Evolutionary conservation across 2,329 filamentous ascomycete species (phyloP), one percentile per base, ranked within the genome.

Genomic region (Hypoxylon sp.): DNA sequence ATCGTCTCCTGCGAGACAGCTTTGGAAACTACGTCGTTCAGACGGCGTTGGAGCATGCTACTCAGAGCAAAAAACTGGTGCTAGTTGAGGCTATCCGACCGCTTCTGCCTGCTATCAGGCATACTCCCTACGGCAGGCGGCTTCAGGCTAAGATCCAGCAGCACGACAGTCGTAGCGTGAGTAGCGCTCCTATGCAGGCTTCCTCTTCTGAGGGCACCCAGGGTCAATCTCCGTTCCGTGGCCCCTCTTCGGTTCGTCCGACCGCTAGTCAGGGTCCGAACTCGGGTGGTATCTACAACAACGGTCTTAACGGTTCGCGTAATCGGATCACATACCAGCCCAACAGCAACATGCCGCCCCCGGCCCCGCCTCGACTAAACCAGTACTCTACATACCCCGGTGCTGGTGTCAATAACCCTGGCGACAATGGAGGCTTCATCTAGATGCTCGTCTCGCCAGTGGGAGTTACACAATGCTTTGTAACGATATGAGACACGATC

Each of bases 1-100:
- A 97, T 69, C 88, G 88, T 64, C 87, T 97, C 66, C 84, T 99
- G 57, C 90, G 92, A 37, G 95, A 99, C 75, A 92, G 89, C 0
- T 99, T 91, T 71, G 95, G 92, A 74, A 99, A 99, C 78, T 99
- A 99, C 70, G 95, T 99, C 64, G 91, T 99, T 33, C 95, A 99
- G 81, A 99, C 95, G 33, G 93, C 95, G 23, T 84, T 97, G 66
- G 93, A 97, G 69, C 93, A 91, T 70, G 86, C 90, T 10, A 91
- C 92, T 51, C 81, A 84, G 5, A 81, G 86, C 24, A 88, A 87
- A 72, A 92, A 94, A 77, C 79, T 82, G 56, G 85, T 86, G 42
- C 82, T 99, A 38, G 88, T 96, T 41, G 92, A 98, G 60, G 82
- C 84, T 29, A 92, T 98, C 68, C 91, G 92, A 33, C 92, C 93